Evolutionary conservation across 2,329 filamentous ascomycete genomes (phyloP).

Genomic region (Exophiala spinifera): DNA sequence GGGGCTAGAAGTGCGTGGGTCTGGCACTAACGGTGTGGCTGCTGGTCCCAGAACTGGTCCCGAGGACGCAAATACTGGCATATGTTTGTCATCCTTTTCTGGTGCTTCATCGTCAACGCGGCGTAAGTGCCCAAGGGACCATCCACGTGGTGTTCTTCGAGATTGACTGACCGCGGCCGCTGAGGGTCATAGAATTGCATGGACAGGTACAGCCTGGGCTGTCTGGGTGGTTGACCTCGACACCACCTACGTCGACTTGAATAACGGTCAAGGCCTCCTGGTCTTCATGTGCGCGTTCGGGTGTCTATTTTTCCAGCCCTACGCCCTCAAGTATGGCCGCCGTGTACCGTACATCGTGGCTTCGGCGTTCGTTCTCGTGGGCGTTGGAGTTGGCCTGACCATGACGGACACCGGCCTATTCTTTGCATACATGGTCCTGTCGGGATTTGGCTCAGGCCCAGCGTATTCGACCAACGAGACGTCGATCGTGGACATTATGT

Average conservation of each 20-base stretch:
- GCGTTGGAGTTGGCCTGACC: neutral
- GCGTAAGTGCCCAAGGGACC: neutral
- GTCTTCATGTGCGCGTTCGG: neutral
- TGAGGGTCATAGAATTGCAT: neutral
- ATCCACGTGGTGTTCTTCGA: neutral
- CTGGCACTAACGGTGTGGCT: neutral
- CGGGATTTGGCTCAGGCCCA: neutral
- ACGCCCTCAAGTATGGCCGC: constrained; percentile 2
- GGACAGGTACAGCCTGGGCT: constrained; percentile 1
- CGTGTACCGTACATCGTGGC: neutral
- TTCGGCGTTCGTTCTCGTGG: neutral
- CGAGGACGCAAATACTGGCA: constrained; percentile 1
- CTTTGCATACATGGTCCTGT: constrained; percentile 2
- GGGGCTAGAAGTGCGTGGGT: too few species aligned
- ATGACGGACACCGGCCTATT: neutral
- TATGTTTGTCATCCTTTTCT: neutral
- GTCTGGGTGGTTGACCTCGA: neutral
- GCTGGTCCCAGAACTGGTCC: constrained; percentile 1
- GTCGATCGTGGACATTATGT: neutral
- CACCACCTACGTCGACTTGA: neutral
- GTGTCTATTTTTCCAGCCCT: constrained; percentile 6
- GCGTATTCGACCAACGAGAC: constrained; percentile 22
- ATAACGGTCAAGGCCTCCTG: neutral
- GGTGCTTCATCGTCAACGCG: constrained; percentile 3
- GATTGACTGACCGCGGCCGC: too few species aligned